These are phyloP conservation scores for Xerocomellus chrysenteron DNA, from an alignment of 768 basidiomycete species.

Conservation along the genomic window DNA sequence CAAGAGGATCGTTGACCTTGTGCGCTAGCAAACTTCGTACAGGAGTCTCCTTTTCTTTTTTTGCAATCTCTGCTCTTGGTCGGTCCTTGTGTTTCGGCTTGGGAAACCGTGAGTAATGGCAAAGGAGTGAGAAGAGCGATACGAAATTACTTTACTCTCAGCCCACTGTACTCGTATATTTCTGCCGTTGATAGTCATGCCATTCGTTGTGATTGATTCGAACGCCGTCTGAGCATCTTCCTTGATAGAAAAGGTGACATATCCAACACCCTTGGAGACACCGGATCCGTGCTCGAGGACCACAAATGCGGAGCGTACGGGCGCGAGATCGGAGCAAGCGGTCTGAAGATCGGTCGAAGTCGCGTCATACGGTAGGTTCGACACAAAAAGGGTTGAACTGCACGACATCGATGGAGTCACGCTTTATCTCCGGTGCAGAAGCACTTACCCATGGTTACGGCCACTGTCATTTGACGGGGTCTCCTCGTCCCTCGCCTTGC, in stretches of 20 bases:
- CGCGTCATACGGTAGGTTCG: conserved; percentile 86
- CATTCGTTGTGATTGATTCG: conserved; percentile 61
- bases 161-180: conserved; percentile 80
- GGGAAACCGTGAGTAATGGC: background rate
- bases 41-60: conserved; percentile 43
- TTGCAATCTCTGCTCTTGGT: conserved; percentile 28
- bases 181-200: conserved; percentile 65
- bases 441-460: conserved; percentile 24
- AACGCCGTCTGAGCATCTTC: conserved; percentile 85
- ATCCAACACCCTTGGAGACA: conserved; percentile 92
- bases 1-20: conserved; percentile 64
- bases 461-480: background rate
- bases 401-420: background rate
- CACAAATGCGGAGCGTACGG: conserved; percentile 91
- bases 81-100: conserved; percentile 47
- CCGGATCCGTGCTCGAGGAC: conserved; percentile 76
- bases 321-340: conserved; percentile 93
- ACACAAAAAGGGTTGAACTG: conserved; percentile 89
- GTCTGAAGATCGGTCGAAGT: conserved; percentile 91
- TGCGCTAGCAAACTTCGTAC: conserved; percentile 33
- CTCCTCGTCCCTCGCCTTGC: conserved; percentile 26
- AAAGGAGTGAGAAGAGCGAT: too few species aligned
- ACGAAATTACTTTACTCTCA: conserved; percentile 59
- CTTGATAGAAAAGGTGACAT: conserved; percentile 85
- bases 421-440: background rate